These are phyloP conservation scores for Phialophora expanda DNA, from an alignment of 2,329 filamentous ascomycete species.

Conservation along the genomic window DNA sequence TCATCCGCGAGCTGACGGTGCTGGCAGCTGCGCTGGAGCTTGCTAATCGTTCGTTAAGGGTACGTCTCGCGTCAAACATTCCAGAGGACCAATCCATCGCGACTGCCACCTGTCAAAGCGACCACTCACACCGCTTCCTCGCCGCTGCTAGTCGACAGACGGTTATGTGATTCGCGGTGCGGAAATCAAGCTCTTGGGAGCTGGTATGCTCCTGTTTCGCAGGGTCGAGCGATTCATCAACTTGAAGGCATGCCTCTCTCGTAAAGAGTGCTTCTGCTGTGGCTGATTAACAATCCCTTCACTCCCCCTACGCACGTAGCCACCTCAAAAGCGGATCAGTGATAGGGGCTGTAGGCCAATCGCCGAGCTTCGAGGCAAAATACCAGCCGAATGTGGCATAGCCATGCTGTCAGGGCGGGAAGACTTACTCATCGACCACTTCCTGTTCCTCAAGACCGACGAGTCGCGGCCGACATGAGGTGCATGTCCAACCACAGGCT, in stretches of 20 bases:
- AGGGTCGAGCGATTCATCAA: background rate
- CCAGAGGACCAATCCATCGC: background rate
- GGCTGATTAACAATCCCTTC: background rate
- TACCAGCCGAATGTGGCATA: background rate
- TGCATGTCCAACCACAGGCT: background rate
- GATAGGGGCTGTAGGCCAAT: background rate
- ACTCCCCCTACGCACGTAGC: background rate
- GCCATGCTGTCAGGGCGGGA: conserved; percentile 1
- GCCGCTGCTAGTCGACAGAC: background rate
- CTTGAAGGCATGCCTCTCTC: background rate
- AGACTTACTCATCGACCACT: conserved; percentile 7
- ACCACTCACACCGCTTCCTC: background rate
- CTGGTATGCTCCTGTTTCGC: background rate
- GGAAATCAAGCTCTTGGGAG: background rate
- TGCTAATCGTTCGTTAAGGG: background rate
- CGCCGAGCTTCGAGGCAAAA: background rate
- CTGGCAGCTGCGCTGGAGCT: background rate
- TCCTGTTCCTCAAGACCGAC: background rate
- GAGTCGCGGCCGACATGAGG: background rate
- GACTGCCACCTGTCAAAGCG: background rate
- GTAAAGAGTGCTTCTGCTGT: background rate
- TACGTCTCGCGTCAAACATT: background rate
- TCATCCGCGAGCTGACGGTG: background rate
- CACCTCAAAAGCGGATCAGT: background rate
- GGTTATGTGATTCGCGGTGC: background rate